Evolutionary conservation across 2,329 filamentous ascomycete species (phyloP), one percentile per base, ranked within the genome.

Genomic region (Acephala macrosclerotiorum): DNA sequence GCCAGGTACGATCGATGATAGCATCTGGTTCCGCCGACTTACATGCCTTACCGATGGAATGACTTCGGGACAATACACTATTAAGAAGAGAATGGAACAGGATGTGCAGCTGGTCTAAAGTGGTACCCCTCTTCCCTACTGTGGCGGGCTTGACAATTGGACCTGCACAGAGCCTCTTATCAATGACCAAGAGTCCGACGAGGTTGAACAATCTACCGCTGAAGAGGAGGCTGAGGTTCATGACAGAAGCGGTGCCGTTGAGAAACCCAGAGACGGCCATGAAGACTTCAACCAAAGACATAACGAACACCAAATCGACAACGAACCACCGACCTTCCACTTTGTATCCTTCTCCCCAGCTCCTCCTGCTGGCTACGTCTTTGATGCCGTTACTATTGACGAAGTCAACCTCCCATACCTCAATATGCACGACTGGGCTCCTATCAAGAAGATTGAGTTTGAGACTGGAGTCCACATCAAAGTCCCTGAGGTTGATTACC

Each of bases 371-470:
- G 33, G 45, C 14, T 55, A 29, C 8, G 16, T 36, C 6, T 56
- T 45, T 22, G 62, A 60, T n/a, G 49, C 56, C 7, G 42, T 64
- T n/a, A 40, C 53, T 5, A 29, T 60, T 25, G 3, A n/a, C 22
- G 26, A 20, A 2, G n/a, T n/a, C 8, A 20, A 56, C 22, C 20
- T 60, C 1, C 47, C 33, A 2, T 60, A 60, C 22, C 45, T 64
- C 36, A 55, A 42, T 14, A 22, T 26, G 16, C 16, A 22, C 4
- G n/a, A 56, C 16, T 59, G 45, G 35, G 26, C 42, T 12, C 59
- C 25, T 18, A 40, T 60, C 1, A 40, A 36, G 9, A 8, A 36
- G 14, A 20, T 64, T 11, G 57, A 60, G 29, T 16, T 20, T n/a
- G 20, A 25, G 36, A n/a, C 45, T 2, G 20, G 22, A 35, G 58